Conservation (phyloP, 2,329 filamentous ascomycete genomes). For the Geosmithia flava region DNA sequence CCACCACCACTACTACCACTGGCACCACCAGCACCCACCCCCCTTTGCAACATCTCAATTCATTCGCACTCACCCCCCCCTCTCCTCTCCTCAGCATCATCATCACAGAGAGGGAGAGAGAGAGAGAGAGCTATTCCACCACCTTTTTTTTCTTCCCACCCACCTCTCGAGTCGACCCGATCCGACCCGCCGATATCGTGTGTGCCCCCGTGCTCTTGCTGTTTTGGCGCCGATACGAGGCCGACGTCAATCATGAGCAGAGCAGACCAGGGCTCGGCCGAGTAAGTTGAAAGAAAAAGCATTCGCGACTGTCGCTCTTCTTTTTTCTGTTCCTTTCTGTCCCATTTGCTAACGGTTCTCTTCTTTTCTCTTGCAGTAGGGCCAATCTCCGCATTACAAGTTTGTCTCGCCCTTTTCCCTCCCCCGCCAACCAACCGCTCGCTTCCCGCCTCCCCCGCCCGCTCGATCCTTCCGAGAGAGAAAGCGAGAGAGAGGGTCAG, state of each 20-base stretch:
- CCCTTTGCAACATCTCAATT: background rate
- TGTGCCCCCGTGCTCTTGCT: background rate
- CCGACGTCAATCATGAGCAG: slow-evolving; percentile 1
- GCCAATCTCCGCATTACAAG: slow-evolving; percentile 90
- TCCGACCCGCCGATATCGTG: background rate
- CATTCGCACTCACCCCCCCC: background rate
- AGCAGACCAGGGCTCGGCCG: slow-evolving; percentile 1
- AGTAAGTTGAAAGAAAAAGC: background rate
- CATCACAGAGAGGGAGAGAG: background rate
- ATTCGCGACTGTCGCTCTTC: too few relatives aligned
- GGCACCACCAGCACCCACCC: too few relatives aligned
- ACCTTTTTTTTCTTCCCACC: background rate
- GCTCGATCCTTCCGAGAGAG: too few relatives aligned
- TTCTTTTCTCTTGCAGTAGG: slow-evolving; percentile 35
- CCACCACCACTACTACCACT: too few relatives aligned
- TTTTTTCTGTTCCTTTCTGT: background rate
- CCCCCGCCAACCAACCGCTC: slow-evolving; percentile 3
- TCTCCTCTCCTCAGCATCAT: background rate
- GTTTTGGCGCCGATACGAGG: background rate
- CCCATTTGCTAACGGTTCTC: background rate
- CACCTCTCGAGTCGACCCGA: background rate
- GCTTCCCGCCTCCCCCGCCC: too few relatives aligned
- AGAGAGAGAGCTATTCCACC: background rate
- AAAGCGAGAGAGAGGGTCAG: background rate
- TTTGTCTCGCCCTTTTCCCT: slow-evolving; percentile 32